phyloP scores from a whole-genome alignment of 371 early-diverging fungal species.

The Mortierella sp. region DNA sequence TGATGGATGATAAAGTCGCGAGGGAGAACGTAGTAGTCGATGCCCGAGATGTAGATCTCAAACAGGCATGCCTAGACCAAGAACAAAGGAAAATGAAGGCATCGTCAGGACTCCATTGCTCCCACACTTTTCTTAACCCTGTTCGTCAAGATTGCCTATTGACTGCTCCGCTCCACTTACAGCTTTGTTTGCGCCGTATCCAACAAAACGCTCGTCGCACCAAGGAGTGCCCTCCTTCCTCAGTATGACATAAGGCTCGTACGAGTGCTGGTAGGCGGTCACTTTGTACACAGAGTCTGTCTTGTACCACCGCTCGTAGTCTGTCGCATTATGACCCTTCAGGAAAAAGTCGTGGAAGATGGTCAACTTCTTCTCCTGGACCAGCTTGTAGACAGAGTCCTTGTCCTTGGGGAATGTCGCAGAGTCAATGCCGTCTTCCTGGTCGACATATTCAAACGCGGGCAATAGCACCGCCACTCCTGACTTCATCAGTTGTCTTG shows the following conservation, averaged over 20 bases:
- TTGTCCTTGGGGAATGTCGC: slow-evolving; percentile 70
- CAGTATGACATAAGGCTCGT: slow-evolving; percentile 78
- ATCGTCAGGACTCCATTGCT: neutral
- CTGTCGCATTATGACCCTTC: slow-evolving; percentile 73
- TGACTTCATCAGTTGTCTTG: slow-evolving; percentile 59
- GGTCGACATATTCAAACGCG: slow-evolving; percentile 73
- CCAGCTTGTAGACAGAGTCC: slow-evolving; percentile 58
- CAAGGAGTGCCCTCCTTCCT: slow-evolving; percentile 73
- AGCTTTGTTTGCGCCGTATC: slow-evolving; percentile 79
- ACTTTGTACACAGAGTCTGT: slow-evolving; percentile 67
- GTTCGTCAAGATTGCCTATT: no score
- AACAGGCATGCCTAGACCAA: slow-evolving; percentile 69
- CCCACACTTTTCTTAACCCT: no score
- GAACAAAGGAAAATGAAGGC: neutral
- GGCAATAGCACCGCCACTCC: slow-evolving; percentile 73
- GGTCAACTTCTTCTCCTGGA: slow-evolving; percentile 62
- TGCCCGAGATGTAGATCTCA: slow-evolving; percentile 75
- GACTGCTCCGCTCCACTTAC: slow-evolving; percentile 15
- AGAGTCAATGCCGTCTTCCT: slow-evolving; percentile 70
- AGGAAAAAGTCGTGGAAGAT: slow-evolving; percentile 74
- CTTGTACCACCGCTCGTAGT: slow-evolving; percentile 71
- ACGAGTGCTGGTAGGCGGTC: slow-evolving; percentile 71
- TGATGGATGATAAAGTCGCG: slow-evolving; percentile 76
- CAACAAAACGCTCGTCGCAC: slow-evolving; percentile 80
- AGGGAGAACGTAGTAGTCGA: slow-evolving; percentile 74